These are phyloP conservation scores for Larix kaempferi DNA, from an alignment of 75 land plant species.

Conservation along the genomic window DNA sequence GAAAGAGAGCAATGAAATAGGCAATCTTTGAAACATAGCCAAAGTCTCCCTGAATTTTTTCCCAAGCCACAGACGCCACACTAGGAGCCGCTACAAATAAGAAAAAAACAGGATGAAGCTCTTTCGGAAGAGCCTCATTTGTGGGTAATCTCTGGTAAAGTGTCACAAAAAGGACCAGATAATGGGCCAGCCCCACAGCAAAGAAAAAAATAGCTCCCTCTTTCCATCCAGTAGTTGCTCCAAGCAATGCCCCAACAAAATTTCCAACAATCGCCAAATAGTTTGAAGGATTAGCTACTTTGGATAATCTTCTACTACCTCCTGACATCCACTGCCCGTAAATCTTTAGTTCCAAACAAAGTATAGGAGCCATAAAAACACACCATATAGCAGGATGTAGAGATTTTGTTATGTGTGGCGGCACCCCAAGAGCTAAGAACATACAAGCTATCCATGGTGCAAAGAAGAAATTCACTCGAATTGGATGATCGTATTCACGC, in stretches of 20 bases:
- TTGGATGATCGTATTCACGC: conserved; percentile 78
- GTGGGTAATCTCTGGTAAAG: conserved; percentile 62
- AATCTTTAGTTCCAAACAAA: conserved; percentile 54
- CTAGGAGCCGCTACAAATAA: conserved; percentile 65
- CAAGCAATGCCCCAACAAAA: conserved; percentile 41
- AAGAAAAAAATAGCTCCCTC: conserved; percentile 51
- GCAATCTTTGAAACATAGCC: conserved; percentile 38
- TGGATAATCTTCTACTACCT: conserved; percentile 38
- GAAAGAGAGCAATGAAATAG: conserved; percentile 58
- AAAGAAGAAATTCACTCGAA: conserved; percentile 89
- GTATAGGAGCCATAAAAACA: conserved; percentile 66
- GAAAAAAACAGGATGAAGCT: conserved; percentile 66
- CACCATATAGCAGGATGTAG: conserved; percentile 62
- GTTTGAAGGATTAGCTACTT: conserved; percentile 66
- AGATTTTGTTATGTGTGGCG: conserved; percentile 34
- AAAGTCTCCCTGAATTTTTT: conserved; percentile 36
- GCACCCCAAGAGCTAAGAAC: conserved; percentile 60
- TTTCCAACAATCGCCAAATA: conserved; percentile 63
- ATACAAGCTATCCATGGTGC: conserved; percentile 79
- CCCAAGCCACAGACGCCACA: conserved; percentile 65
- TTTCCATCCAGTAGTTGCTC: conserved; percentile 45
- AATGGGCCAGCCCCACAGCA: conserved; percentile 60
- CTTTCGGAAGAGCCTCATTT: conserved; percentile 32
- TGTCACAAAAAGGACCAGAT: conserved; percentile 64
- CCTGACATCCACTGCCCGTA: conserved; percentile 77